Conservation (phyloP, 768 basidiomycete species). For the Boletus edulis region DNA sequence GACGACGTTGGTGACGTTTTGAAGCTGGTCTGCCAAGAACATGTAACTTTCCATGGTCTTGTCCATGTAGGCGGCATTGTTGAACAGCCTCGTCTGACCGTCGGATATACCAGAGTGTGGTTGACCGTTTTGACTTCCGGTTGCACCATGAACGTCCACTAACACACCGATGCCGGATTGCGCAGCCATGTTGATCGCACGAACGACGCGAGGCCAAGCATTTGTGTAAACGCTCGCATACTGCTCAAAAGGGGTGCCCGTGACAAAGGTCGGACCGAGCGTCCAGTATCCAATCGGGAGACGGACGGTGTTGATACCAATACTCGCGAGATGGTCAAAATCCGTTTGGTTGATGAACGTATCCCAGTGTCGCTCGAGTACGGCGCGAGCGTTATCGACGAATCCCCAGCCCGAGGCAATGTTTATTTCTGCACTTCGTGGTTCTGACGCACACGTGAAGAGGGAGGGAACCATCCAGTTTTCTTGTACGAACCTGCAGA, state of each 20-base stretch:
- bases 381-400: constrained; percentile 38
- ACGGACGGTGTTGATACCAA: constrained; percentile 61
- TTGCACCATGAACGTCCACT: constrained; percentile 53
- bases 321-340: constrained; percentile 56
- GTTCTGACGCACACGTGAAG: constrained; percentile 55
- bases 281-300: constrained; percentile 61
- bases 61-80: constrained; percentile 32
- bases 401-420: constrained; percentile 55
- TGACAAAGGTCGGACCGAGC: constrained; percentile 27
- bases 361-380: constrained; percentile 75
- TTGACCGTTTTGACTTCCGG: constrained; percentile 46
- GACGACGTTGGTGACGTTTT: constrained; percentile 48
- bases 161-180: constrained; percentile 45
- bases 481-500: constrained; percentile 65
- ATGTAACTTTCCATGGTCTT: constrained; percentile 43
- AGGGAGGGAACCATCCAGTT: constrained; percentile 72
- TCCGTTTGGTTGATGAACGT: constrained; percentile 65
- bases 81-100: constrained; percentile 39
- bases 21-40: constrained; percentile 31
- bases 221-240: constrained; percentile 43
- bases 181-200: constrained; percentile 43
- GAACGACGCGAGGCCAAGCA: constrained; percentile 36
- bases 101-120: constrained; percentile 36
- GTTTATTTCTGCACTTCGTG: constrained; percentile 56
- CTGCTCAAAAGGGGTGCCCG: constrained; percentile 37